Evolutionary conservation across 768 basidiomycete species (phyloP).

Genomic region (Mycena belliarum): DNA sequence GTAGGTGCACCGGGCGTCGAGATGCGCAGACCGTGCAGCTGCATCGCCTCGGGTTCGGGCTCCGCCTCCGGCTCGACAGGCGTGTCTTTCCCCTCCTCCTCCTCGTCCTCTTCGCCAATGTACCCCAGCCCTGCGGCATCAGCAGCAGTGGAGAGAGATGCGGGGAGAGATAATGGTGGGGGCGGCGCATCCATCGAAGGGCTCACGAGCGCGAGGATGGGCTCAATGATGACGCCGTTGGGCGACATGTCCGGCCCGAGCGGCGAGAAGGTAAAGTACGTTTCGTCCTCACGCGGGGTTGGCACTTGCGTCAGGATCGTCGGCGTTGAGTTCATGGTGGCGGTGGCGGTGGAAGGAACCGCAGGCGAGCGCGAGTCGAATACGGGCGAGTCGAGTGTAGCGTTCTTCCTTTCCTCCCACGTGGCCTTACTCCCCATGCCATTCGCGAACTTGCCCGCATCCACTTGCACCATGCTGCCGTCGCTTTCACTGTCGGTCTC

Average conservation of each 20-base stretch:
- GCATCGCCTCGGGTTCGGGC: slow-evolving; percentile 21
- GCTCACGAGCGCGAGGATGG: too few species aligned
- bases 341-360: not conserved
- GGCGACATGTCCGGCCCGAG: slow-evolving; percentile 15
- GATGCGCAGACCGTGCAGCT: slow-evolving; percentile 62
- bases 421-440: slow-evolving; percentile 39
- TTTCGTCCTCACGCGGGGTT: slow-evolving; percentile 17
- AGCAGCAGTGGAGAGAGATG: slow-evolving; percentile 26
- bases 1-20: slow-evolving; percentile 32
- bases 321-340: slow-evolving; percentile 9
- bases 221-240: slow-evolving; percentile 29
- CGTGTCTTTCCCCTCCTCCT: slow-evolving; percentile 55
- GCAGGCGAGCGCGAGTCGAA: slow-evolving; percentile 26
- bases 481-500: slow-evolving; percentile 37
- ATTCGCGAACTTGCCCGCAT: too few species aligned
- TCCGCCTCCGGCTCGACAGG: slow-evolving; percentile 6
- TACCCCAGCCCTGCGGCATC: slow-evolving; percentile 48
- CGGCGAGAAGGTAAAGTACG: slow-evolving; percentile 18
- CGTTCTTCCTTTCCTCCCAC: slow-evolving; percentile 51
- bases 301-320: slow-evolving; percentile 18
- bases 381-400: slow-evolving; percentile 45
- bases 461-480: slow-evolving; percentile 31
- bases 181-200: slow-evolving; percentile 32
- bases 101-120: slow-evolving; percentile 65
- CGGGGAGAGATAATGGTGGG: slow-evolving; percentile 37